Evolutionary conservation across 78 protist species (phyloP).

Genomic region (Monosiga brevicollis): DNA sequence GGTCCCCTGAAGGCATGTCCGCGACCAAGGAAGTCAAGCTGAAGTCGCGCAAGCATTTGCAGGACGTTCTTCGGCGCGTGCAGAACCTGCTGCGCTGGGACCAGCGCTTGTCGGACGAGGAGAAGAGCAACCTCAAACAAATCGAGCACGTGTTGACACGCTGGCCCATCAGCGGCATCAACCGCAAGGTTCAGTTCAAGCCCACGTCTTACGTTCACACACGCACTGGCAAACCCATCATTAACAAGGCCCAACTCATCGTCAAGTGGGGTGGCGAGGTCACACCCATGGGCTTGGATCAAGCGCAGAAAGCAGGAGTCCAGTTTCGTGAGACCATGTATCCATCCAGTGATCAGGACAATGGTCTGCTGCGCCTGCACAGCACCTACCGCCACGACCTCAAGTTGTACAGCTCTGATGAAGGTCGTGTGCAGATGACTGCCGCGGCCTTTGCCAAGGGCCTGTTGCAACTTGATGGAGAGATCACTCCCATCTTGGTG

Average conservation of each 20-base stretch:
- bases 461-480: constrained; percentile 54
- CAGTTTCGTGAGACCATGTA: constrained; percentile 15
- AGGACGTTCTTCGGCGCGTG: neutral
- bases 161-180: constrained; percentile 30
- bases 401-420: constrained; percentile 54
- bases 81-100: neutral
- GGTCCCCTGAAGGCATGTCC: too few relatives aligned
- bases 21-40: constrained; percentile 33
- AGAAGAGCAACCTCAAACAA: constrained; percentile 7
- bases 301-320: constrained; percentile 19
- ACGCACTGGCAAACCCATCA: neutral
- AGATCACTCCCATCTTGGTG: constrained; percentile 51
- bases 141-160: constrained; percentile 28
- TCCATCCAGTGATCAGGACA: constrained; percentile 6
- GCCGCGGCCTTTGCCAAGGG: constrained; percentile 48
- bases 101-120: neutral
- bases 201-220: neutral
- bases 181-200: constrained; percentile 56
- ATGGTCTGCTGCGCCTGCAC: constrained; percentile 44
- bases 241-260: constrained; percentile 16
- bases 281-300: constrained; percentile 40
- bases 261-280: constrained; percentile 65
- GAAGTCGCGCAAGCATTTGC: constrained; percentile 33
- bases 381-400: constrained; percentile 53
- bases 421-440: constrained; percentile 57